Base-by-base conservation (phyloP, 2,329 filamentous ascomycete genomes). In the Coniella vitis region DNA sequence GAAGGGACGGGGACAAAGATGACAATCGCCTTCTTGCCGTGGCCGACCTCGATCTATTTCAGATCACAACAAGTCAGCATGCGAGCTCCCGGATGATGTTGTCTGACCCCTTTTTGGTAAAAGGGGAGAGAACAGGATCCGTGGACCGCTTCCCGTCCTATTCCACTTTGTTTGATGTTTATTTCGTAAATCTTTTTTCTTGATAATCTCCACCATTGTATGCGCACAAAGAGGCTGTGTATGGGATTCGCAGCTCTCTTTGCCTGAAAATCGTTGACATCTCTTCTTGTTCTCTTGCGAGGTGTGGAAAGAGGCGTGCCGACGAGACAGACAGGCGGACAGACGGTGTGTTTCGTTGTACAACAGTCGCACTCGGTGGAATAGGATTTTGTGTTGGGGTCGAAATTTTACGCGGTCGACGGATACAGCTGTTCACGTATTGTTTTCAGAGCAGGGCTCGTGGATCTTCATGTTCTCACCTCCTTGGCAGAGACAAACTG, bases 1-100 rank as follows among this genome's bases (percentile, higher is more conserved):
- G 94, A 89, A 77, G 93, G 93, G 74, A 98, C 93, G 73, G 93
- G 93, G 83, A 98, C 93, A 87, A 98, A 98, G 87, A 98, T 95
- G 83, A 95, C 91, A 81, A 98, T 93, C 71, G 93, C 93, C 87
- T 97, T 98, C 85, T 95, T 95, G 85, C 93, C 93, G 82, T 97
- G 90, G 81, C 93, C 93, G 79, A 97, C 91, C 83, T 98, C 93
- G 82, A 98, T 93, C 93, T 98, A 77, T 67, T 71, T 59, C 65
- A 79, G 78, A 82, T 53, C 74, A 72, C 61, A n/a, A 74, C 77
- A 42, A 83, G 78, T 84, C 80, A 84, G 81, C 81, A 81, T 82
- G 81, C 81, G 81, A 84, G 78, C 81, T 84, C 81, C 81, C 82
- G 77, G 78, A 79, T 66, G 68, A 21, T 61, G 59, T 46, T 61